Conservation (phyloP, 805 yeast species). For the Zygotorulaspora danielsina region DNA sequence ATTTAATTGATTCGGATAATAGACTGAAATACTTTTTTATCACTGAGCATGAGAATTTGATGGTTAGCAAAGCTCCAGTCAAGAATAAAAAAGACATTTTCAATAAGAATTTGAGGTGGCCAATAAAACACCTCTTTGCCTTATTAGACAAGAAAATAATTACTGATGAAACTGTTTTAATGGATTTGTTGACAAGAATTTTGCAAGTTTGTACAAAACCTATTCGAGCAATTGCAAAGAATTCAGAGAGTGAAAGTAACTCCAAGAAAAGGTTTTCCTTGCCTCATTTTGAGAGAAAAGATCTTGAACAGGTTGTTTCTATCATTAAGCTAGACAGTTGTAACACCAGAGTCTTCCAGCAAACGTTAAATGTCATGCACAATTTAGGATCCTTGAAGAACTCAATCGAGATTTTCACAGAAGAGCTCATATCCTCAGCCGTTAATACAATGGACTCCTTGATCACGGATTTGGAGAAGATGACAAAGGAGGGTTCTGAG, state of each 20-base stretch:
- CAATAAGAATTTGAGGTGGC: constrained; percentile 49
- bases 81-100: constrained; percentile 35
- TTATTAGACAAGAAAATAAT: constrained; percentile 61
- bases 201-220: constrained; percentile 77
- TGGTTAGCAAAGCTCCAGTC: constrained; percentile 35
- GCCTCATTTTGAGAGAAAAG: constrained; percentile 61
- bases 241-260: constrained; percentile 32
- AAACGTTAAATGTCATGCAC: constrained; percentile 76
- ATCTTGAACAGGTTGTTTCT: constrained; percentile 58
- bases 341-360: constrained; percentile 77
- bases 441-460: constrained; percentile 52
- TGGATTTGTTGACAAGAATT: constrained; percentile 73
- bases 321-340: constrained; percentile 79
- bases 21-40: constrained; percentile 71
- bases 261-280: constrained; percentile 38
- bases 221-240: constrained; percentile 49
- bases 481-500: constrained; percentile 44
- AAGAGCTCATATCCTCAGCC: constrained; percentile 63
- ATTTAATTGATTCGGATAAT: constrained; percentile 59
- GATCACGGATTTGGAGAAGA: constrained; percentile 48
- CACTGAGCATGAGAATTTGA: constrained; percentile 63
- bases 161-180: constrained; percentile 64
- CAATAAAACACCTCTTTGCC: constrained; percentile 63
- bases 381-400: constrained; percentile 59
- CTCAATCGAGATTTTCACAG: constrained; percentile 61